Evolutionary conservation across 257 asterid species (phyloP), one percentile per base, ranked within the genome.

Genomic region (Cruciata laevipes): DNA sequence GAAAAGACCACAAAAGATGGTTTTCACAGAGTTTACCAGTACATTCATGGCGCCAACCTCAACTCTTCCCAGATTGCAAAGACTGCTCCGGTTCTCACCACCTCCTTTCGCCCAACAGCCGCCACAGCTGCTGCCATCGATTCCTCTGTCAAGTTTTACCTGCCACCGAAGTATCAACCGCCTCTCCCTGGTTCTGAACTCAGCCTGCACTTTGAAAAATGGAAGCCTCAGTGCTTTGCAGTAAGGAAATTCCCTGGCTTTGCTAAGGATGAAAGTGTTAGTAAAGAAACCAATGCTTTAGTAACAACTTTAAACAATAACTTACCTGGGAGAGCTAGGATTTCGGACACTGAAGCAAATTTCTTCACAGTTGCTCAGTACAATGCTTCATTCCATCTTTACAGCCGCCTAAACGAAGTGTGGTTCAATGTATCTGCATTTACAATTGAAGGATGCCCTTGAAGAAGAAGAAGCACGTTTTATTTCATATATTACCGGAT

Each of bases 21-120:
- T 23, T 64, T 71, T 18, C 75, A 71, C 75, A 71, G 75, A 47
- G 21, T 71, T 42, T 71, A 71, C 42, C 75, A 71, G 42, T 71
- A 71, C 65, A 71, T 53, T 55, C 75, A 55, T 25, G 75, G 75
- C 13, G 70, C 66, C 27, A 71, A 71, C 60, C 37, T 64, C 49
- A 40, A 71, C 49, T 53, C 70, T 21, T 24, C 70, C 55, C 53
- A 55, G 24, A 33, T 71, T 4, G 14, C 20, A 44, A 52, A 52
- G 51, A 71, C 75, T 35, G 70, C 75, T 63, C 75, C 75, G 8
- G 56, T 64, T 44, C 12, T 71, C 38, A 71, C 66, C 58, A 71
- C 47, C 58, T 64, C 42, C 25, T 13, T 21, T 66, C 58, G 61
- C 7, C 55, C 47, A 51, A 42, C 53, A 27, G 32, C 60, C 9